A percentile compares a stretch with the other conserved stretches of the same genome.
Evolutionary conservation across 73 alveolate species (phyloP).

Genomic region (Paramecium tetraurelia): DNA sequence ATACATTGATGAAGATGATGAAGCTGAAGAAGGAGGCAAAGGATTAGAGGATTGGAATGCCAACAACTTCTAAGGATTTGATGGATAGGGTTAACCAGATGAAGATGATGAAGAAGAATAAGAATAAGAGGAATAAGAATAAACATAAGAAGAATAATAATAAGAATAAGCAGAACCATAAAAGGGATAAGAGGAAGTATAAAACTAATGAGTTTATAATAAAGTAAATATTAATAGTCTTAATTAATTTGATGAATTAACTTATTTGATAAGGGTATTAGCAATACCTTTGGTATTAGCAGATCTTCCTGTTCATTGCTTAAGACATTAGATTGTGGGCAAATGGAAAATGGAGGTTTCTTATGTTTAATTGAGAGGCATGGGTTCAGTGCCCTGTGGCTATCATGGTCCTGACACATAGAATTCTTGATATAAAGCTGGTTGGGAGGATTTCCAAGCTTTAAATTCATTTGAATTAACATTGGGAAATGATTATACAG

Average conservation of each 20-base stretch:
- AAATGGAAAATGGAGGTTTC: constrained; percentile 36
- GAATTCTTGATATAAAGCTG: constrained; percentile 15
- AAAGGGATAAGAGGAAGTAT: neutral
- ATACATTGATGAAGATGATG: constrained; percentile 75
- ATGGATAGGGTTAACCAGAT: constrained; percentile 53
- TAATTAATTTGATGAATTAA: neutral
- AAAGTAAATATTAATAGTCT: neutral
- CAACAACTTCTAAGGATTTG: constrained; percentile 62
- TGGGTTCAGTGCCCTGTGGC: constrained; percentile 18
- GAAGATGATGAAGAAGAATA: constrained; percentile 62
- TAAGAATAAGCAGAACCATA: neutral
- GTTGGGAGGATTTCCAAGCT: neutral
- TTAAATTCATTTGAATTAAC: neutral
- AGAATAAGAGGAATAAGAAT: neutral
- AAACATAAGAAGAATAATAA: neutral
- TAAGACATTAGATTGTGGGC: neutral
- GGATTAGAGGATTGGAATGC: constrained; percentile 74
- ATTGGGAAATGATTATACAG: constrained; percentile 22
- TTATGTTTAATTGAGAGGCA: neutral
- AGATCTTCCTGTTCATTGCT: constrained; percentile 44
- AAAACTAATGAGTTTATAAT: neutral
- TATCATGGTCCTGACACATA: constrained; percentile 19
- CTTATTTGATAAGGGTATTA: neutral
- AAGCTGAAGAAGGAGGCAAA: constrained; percentile 74
- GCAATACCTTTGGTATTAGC: neutral